phyloP scores from a whole-genome alignment of 1,284 basidiomycete species.

The Rhodotorula sp. region DNA sequence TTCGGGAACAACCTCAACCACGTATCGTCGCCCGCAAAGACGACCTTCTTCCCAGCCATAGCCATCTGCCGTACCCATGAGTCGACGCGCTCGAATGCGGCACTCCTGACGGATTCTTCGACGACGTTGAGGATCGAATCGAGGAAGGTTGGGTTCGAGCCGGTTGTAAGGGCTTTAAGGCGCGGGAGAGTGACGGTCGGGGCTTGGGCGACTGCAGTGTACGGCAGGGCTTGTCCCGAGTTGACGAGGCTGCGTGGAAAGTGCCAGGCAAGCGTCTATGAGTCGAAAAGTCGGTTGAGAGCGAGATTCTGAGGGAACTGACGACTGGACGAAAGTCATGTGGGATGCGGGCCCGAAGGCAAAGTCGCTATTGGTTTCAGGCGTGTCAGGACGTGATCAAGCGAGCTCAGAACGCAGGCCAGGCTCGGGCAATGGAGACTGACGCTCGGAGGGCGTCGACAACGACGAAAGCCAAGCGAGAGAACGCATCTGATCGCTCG shows the following conservation, averaged over 20 bases:
- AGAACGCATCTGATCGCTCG: constrained; percentile 11
- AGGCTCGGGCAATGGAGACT: background rate
- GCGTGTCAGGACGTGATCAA: background rate
- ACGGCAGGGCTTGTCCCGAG: constrained; percentile 28
- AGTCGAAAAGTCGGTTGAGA: background rate
- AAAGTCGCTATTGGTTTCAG: constrained; percentile 31
- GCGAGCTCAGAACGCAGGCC: background rate
- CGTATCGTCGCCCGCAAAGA: constrained; percentile 42
- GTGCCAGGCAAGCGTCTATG: background rate
- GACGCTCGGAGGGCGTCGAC: constrained; percentile 42
- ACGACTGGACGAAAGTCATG: constrained; percentile 37
- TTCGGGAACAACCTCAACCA: constrained; percentile 41
- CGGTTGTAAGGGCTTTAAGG: constrained; percentile 42
- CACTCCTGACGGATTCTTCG: constrained; percentile 20
- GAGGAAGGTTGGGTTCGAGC: constrained; percentile 41
- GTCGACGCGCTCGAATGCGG: constrained; percentile 35
- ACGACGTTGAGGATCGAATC: constrained; percentile 42
- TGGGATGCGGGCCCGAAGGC: constrained; percentile 24
- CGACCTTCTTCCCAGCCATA: constrained; percentile 3
- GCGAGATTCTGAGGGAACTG: background rate
- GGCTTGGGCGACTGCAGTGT: constrained; percentile 39
- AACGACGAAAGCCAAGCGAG: constrained; percentile 40
- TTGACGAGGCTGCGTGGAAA: constrained; percentile 24
- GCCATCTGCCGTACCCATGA: constrained; percentile 34
- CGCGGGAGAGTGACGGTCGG: constrained; percentile 43